Conservation (phyloP, 2,329 filamentous ascomycete species). For the Bipolaris bicolor region DNA sequence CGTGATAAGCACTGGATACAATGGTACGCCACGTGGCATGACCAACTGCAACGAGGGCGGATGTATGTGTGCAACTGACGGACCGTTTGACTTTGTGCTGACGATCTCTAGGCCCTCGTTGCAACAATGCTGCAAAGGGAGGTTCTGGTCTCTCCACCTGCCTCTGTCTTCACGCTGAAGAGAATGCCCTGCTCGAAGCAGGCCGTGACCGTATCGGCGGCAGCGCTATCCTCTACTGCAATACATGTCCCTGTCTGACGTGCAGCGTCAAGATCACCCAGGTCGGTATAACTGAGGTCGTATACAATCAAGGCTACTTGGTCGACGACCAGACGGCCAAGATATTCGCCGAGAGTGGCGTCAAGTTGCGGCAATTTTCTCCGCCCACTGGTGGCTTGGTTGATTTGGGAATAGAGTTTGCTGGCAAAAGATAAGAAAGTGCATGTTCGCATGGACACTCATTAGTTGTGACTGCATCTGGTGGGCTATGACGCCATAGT, state of each 20-base stretch:
- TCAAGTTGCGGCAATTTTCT: constrained; percentile 84
- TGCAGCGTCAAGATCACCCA: constrained; percentile 99
- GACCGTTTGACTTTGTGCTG: constrained; percentile 1
- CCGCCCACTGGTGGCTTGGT: constrained; percentile 55
- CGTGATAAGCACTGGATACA: constrained; percentile 95
- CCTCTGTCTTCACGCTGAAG: constrained; percentile 96
- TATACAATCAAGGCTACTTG: constrained; percentile 91
- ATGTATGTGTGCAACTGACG: constrained; percentile 57
- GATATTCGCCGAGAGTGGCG: constrained; percentile 83
- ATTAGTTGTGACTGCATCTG: neutral
- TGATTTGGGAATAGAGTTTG: constrained; percentile 31
- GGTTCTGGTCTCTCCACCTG: constrained; percentile 84
- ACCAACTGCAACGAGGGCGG: constrained; percentile 92
- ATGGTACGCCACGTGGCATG: constrained; percentile 90
- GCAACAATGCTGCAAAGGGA: constrained; percentile 74
- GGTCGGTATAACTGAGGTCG: constrained; percentile 93
- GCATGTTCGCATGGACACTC: too few relatives aligned
- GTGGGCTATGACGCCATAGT: neutral
- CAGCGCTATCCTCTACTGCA: constrained; percentile 85
- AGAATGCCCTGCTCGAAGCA: constrained; percentile 94
- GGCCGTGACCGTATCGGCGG: constrained; percentile 87
- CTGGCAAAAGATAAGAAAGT: too few relatives aligned
- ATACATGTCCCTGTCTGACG: constrained; percentile 95
- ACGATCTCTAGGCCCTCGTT: constrained; percentile 62
- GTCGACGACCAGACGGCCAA: constrained; percentile 84